These are phyloP conservation scores for Exophiala alcalophila DNA, from an alignment of 2,329 filamentous ascomycete species.

Conservation along the genomic window DNA sequence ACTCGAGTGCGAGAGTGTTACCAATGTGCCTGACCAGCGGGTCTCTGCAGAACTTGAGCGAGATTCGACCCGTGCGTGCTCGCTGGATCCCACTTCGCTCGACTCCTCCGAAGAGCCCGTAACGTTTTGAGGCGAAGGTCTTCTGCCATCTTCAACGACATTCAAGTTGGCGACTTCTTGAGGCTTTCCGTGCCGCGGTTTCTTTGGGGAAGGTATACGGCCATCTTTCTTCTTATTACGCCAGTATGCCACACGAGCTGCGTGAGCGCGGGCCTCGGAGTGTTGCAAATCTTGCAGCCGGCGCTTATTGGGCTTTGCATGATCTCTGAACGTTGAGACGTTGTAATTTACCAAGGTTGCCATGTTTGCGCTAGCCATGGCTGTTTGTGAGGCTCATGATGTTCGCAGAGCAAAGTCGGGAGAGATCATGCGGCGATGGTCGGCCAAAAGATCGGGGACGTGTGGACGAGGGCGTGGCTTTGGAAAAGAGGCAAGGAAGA, in stretches of 20 bases:
- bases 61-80: not conserved
- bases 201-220: not conserved
- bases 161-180: not conserved
- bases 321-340: constrained; percentile 18
- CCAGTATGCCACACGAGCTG: constrained; percentile 24
- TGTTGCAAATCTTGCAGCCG: constrained; percentile 25
- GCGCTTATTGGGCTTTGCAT: constrained; percentile 20
- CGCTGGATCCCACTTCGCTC: too few relatives aligned
- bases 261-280: constrained; percentile 22
- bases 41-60: too few relatives aligned
- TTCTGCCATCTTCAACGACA: too few relatives aligned
- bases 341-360: constrained; percentile 22
- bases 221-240: constrained; percentile 9
- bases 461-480: too few relatives aligned
- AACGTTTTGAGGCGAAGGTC: too few relatives aligned
- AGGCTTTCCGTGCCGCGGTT: not conserved
- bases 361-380: constrained; percentile 7
- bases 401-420: too few relatives aligned
- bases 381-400: not conserved
- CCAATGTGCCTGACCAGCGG: too few relatives aligned
- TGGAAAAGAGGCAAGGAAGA: too few relatives aligned
- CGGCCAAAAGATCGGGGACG: too few relatives aligned
- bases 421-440: too few relatives aligned
- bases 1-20: not conserved
- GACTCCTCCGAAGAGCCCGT: too few relatives aligned